Conservation (phyloP, 495 filamentous ascomycete species). For the Viridothelium virens region DNA sequence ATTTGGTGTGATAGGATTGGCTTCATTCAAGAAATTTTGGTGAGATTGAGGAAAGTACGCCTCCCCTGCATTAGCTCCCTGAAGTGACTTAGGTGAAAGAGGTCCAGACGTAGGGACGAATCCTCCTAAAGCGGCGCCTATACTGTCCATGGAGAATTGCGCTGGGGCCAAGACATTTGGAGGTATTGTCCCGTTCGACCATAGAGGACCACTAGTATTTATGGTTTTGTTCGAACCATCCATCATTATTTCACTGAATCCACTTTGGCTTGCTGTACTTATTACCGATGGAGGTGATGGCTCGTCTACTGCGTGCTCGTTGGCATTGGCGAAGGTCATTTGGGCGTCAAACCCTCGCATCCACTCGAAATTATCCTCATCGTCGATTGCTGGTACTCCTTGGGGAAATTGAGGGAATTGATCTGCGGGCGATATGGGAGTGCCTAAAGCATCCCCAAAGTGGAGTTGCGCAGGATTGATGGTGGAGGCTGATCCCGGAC, state of each 20-base stretch:
- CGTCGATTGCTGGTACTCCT: conserved; percentile 51
- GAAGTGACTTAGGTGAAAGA: conserved; percentile 26
- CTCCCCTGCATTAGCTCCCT: conserved; percentile 26
- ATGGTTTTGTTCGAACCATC: conserved; percentile 65
- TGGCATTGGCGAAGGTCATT: conserved; percentile 58
- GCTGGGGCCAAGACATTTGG: conserved; percentile 51
- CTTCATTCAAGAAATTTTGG: conserved; percentile 21
- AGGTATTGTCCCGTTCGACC: conserved; percentile 61
- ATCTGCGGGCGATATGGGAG: conserved; percentile 49
- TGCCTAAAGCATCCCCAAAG: conserved; percentile 74
- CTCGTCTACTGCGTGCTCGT: conserved; percentile 76
- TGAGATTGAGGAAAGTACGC: conserved; percentile 32
- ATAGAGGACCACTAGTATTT: conserved; percentile 46
- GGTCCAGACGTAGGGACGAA: conserved; percentile 24
- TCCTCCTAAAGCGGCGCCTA: conserved; percentile 34
- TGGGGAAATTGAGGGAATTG: conserved; percentile 47
- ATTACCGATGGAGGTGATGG: conserved; percentile 89
- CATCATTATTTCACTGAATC: conserved; percentile 85
- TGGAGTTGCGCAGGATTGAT: conserved; percentile 96
- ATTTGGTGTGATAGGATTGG: conserved; percentile 27
- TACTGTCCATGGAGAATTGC: conserved; percentile 52
- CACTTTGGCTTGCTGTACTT: conserved; percentile 84
- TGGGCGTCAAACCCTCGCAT: conserved; percentile 72
- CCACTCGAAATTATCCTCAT: conserved; percentile 79
- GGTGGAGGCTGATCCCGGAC: conserved; percentile 49